These are phyloP conservation scores for Collariella sp. DNA, from an alignment of 495 filamentous ascomycete genomes.

Conservation along the genomic window DNA sequence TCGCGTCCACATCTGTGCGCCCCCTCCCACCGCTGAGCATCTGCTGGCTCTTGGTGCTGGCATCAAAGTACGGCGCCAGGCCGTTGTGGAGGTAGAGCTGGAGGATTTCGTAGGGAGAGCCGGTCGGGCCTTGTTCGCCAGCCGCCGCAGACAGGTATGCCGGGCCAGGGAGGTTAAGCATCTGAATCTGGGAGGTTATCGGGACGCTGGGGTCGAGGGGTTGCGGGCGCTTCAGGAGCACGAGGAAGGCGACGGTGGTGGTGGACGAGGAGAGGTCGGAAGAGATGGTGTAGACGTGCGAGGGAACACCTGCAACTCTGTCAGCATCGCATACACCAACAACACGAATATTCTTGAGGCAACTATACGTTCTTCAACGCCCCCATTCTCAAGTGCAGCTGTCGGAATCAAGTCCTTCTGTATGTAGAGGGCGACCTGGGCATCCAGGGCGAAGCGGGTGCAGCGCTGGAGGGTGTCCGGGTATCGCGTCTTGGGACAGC, in stretches of 20 bases:
- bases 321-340: neutral
- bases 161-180: conserved; percentile 80
- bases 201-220: conserved; percentile 74
- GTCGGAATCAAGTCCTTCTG: conserved; percentile 65
- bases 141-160: conserved; percentile 53
- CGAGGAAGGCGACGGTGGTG: conserved; percentile 72
- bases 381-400: conserved; percentile 28
- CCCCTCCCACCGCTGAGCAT: conserved; percentile 52
- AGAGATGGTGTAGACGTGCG: conserved; percentile 68
- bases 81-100: conserved; percentile 82
- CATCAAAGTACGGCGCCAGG: conserved; percentile 91
- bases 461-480: conserved; percentile 79
- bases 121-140: conserved; percentile 56
- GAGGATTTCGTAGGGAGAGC: conserved; percentile 83
- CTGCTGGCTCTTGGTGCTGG: conserved; percentile 79
- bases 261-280: conserved; percentile 71
- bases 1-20: conserved; percentile 72
- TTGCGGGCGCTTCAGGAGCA: conserved; percentile 78
- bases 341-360: neutral
- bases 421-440: conserved; percentile 80
- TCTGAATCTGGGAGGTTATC: conserved; percentile 76
- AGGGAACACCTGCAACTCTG: conserved; percentile 23
- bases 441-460: conserved; percentile 78
- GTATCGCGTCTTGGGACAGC: conserved; percentile 58
- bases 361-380: conserved; percentile 21